Evolutionary conservation across 495 filamentous ascomycete genomes (phyloP).

Genomic region (Cryomyces minteri): DNA sequence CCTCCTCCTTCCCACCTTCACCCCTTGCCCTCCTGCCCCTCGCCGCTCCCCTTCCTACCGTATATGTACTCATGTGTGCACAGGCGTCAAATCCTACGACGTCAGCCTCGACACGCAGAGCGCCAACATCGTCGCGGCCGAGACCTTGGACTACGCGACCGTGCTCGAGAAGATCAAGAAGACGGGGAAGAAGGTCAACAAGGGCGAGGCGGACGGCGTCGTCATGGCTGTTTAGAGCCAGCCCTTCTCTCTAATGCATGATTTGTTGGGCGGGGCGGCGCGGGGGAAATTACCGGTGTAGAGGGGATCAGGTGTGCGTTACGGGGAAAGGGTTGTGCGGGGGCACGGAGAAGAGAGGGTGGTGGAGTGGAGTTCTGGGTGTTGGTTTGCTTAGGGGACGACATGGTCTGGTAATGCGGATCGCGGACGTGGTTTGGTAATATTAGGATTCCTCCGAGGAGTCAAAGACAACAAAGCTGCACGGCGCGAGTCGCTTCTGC

Average conservation of each 20-base stretch:
- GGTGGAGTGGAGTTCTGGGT: no score
- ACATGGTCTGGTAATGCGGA: no score
- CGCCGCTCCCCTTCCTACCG: neutral
- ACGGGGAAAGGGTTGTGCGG: neutral
- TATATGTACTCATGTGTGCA: neutral
- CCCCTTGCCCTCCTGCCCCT: neutral
- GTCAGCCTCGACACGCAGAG: conserved; percentile 73
- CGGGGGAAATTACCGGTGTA: no score
- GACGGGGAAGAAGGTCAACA: conserved; percentile 81
- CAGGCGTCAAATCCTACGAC: conserved; percentile 73
- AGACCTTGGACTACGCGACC: conserved; percentile 49
- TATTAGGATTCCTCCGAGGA: no score
- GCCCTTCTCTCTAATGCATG: no score
- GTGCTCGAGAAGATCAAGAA: conserved; percentile 83
- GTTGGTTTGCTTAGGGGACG: no score
- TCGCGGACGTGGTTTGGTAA: no score
- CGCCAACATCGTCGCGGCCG: conserved; percentile 50
- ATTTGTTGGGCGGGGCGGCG: no score
- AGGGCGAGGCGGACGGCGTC: conserved; percentile 38
- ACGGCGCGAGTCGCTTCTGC: no score
- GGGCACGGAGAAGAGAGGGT: neutral
- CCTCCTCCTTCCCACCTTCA: neutral
- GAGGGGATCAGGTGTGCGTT: no score
- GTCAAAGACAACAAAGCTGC: no score
- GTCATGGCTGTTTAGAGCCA: conserved; percentile 3